Evolutionary conservation across 106 monocot genomes (phyloP).

Genomic region (Triglochin maritima): DNA sequence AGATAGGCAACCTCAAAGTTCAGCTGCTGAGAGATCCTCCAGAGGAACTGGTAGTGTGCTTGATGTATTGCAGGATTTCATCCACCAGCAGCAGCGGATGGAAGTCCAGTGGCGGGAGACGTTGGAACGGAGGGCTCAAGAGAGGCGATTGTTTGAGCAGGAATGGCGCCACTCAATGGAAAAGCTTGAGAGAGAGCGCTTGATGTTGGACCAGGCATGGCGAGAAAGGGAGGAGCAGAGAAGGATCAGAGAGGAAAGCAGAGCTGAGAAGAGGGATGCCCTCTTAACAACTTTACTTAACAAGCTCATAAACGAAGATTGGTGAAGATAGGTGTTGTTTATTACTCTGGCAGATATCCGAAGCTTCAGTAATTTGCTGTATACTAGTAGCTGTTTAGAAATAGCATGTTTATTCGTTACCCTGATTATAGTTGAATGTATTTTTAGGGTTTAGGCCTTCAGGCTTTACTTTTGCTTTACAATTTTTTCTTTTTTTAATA

Average conservation of each 20-base stretch:
- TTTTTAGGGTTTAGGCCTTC: not conserved
- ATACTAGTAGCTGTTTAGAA: not conserved
- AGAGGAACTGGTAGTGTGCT: conserved; percentile 16
- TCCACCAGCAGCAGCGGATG: conserved; percentile 74
- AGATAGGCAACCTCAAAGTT: conserved; percentile 14
- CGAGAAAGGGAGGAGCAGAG: conserved; percentile 89
- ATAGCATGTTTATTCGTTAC: not conserved
- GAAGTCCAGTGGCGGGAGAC: conserved; percentile 67
- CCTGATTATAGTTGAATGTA: conserved; percentile 4
- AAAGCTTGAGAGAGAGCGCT: conserved; percentile 81
- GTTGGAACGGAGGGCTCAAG: conserved; percentile 58
- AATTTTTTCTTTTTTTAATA: no score
- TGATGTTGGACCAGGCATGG: conserved; percentile 85
- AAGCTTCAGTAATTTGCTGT: not conserved
- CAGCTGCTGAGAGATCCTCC: conserved; percentile 31
- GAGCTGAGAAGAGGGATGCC: conserved; percentile 84
- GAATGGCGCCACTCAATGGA: conserved; percentile 93
- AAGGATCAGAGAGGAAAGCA: conserved; percentile 68
- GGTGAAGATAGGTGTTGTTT: conserved; percentile 7
- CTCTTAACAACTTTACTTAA: conserved; percentile 70
- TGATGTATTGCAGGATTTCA: conserved; percentile 65
- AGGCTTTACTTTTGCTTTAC: not conserved
- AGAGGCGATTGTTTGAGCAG: conserved; percentile 55
- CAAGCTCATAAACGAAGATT: conserved; percentile 64
- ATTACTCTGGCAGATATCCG: not conserved